Evolutionary conservation across 345 rosid genomes (phyloP), one percentile per base, ranked within the genome.

Genomic region (Iberis pinnata): DNA sequence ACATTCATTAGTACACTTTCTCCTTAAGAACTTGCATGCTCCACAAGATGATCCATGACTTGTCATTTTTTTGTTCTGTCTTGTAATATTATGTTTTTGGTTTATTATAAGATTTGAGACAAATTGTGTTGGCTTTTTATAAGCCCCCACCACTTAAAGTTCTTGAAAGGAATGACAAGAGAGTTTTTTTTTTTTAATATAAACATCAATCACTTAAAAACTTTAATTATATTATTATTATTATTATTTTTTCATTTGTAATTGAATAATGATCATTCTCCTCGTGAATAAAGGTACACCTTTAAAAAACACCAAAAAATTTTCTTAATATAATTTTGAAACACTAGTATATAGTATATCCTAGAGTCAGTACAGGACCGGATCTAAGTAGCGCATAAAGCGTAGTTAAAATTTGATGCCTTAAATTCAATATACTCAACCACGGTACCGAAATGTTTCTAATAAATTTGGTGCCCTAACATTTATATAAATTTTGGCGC

Each of bases 1-100:
- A 76, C 98, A 90, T 40, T 96, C 96, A 42, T 53, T 77, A 11
- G 78, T 61, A 63, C 98, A 90, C 65, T 84, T 90, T 71, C 98
- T 79, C 75, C 98, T 80, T 65, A 90, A 69, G 80, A 90, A 90
- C 77, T 87, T 90, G 65, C 98, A 90, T 33, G 98, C 98, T 18
- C 96, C 98, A 6, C 98, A 90, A 6, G 33, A 9, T 29, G 33
- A 29, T 29, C 25, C 25, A 22, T 22, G 25, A 3, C 25, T 6
- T 22, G 25, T 6, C 25, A 22, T 22, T 22, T 22, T 22, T 22
- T 22, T 22, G 25, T 25, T 59, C 4, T 16, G 12, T 16, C 9
- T 47, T 64, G 31, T 40, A 37, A n/a, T n/a, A n/a, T n/a, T n/a
- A n/a, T n/a, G n/a, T n/a, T n/a, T n/a, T n/a, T n/a, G n/a, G n/a